phyloP scores from a whole-genome alignment of 108 stramenopile species.

The Fragilaria crotonensis region DNA sequence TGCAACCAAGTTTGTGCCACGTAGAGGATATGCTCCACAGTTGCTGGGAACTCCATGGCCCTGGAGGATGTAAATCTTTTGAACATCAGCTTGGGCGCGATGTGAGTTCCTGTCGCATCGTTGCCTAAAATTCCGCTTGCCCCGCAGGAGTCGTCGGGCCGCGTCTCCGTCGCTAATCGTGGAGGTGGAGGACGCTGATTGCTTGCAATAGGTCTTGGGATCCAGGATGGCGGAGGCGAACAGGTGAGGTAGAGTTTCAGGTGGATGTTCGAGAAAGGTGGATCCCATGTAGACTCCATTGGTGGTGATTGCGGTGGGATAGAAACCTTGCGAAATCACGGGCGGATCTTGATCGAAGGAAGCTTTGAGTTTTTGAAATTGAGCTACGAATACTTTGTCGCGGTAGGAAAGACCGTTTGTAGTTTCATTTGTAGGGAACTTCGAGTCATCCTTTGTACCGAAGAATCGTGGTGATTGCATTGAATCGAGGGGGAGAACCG shows the following conservation, averaged over 20 bases:
- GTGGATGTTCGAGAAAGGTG: not conserved
- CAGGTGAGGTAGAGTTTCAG: not conserved
- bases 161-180: conserved; percentile 3
- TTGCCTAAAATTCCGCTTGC: not conserved
- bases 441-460: not conserved
- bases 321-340: not conserved
- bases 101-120: not conserved
- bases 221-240: not conserved
- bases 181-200: conserved; percentile 2
- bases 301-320: conserved; percentile 1
- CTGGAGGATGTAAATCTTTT: not conserved
- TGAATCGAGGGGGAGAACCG: too few relatives aligned
- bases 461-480: not conserved
- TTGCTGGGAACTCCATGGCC: conserved; percentile 8
- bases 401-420: not conserved
- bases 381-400: not conserved
- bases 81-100: not conserved
- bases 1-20: not conserved
- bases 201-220: not conserved
- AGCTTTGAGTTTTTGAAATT: not conserved
- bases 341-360: not conserved
- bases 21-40: not conserved
- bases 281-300: conserved; percentile 1
- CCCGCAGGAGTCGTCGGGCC: conserved; percentile 1
- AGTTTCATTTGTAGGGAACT: not conserved